Conservation (phyloP, 768 basidiomycete genomes). For the Mycena rebaudengoi region DNA sequence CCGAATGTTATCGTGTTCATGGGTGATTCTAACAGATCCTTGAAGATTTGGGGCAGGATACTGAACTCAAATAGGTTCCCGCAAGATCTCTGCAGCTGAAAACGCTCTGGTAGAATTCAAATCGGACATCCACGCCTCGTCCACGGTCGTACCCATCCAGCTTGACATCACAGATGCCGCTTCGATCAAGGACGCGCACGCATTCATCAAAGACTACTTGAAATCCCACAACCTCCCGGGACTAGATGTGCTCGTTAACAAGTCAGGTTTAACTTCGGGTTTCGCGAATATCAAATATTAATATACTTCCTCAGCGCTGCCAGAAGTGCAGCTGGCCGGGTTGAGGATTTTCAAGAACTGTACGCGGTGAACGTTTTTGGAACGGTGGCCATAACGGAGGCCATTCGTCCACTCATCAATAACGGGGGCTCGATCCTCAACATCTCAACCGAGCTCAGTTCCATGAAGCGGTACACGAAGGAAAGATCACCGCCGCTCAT, state of each 20-base stretch:
- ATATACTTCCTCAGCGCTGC: not conserved
- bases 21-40: not conserved
- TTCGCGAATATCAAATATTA: too few species aligned
- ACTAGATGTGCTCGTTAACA: slow-evolving; percentile 16
- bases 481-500: not conserved
- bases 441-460: slow-evolving; percentile 12
- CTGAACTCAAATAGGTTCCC: slow-evolving; percentile 3
- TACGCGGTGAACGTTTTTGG: slow-evolving; percentile 19
- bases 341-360: not conserved
- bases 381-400: slow-evolving; percentile 4
- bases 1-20: slow-evolving; percentile 18
- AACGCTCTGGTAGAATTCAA: slow-evolving; percentile 3
- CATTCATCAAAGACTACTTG: not conserved
- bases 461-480: not conserved
- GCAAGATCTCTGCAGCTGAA: slow-evolving; percentile 18
- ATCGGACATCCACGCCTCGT: slow-evolving; percentile 2
- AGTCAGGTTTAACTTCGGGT: not conserved
- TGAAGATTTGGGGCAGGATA: not conserved
- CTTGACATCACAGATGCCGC: slow-evolving; percentile 21
- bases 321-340: not conserved
- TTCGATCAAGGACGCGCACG: slow-evolving; percentile 12
- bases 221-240: not conserved
- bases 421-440: slow-evolving; percentile 16
- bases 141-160: slow-evolving; percentile 21
- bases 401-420: slow-evolving; percentile 14